phyloP scores from a whole-genome alignment of 305 asterid species.

The Fraxinus sp. region DNA sequence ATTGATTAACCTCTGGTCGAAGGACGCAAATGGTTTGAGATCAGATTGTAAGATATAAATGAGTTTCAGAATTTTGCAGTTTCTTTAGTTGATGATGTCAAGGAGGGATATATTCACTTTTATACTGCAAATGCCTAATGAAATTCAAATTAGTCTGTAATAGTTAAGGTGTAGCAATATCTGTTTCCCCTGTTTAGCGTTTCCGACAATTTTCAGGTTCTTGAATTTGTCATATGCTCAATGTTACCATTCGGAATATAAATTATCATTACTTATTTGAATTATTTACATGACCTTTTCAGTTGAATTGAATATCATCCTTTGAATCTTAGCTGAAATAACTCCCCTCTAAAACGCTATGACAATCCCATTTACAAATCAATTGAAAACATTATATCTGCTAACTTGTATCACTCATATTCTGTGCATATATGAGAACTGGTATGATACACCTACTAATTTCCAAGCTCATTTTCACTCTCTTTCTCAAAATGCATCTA shows the following conservation, averaged over 20 bases:
- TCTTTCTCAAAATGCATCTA: slow-evolving; percentile 13
- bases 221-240: not conserved
- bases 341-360: not conserved
- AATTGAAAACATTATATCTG: slow-evolving; percentile 27
- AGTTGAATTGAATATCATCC: not conserved
- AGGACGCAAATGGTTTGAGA: not conserved
- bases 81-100: not conserved
- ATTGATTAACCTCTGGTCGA: not conserved
- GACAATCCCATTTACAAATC: not conserved
- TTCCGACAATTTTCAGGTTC: not conserved
- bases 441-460: slow-evolving; percentile 13
- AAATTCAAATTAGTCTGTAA: not conserved
- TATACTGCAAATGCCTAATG: not conserved
- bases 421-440: slow-evolving; percentile 25
- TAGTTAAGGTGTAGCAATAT: not conserved
- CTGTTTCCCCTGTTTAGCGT: not conserved
- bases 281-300: not conserved
- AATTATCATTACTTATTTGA: not conserved
- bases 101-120: not conserved
- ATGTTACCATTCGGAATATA: not conserved
- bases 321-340: not conserved
- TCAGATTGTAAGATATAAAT: not conserved
- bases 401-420: slow-evolving; percentile 29
- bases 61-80: not conserved
- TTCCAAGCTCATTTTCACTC: slow-evolving; percentile 11